Percentiles rank a stretch among this genome's conserved stretches.
phyloP scores from a whole-genome alignment of 179 eudicot genomes.

The Beta macrorhiza region DNA sequence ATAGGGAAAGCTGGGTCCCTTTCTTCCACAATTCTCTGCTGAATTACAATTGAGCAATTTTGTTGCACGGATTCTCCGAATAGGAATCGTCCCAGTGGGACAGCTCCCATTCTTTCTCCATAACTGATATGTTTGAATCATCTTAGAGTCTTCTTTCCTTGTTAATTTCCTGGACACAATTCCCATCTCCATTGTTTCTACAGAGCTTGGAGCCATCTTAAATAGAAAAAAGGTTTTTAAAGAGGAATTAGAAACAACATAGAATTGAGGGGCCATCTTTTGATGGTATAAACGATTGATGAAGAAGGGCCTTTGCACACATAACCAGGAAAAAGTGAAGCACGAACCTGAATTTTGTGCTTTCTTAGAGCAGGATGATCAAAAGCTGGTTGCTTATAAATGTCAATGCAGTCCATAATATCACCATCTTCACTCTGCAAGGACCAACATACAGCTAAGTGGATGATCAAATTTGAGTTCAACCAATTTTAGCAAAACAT shows the following conservation, averaged over 20 bases:
- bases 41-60: conserved; percentile 6
- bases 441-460: background rate
- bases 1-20: conserved; percentile 32
- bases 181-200: conserved; percentile 8
- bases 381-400: conserved; percentile 32
- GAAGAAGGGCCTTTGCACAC: background rate
- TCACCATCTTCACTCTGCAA: conserved; percentile 37
- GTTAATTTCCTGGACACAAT: conserved; percentile 7
- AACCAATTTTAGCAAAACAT: background rate
- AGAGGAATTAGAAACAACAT: background rate
- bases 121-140: conserved; percentile 27
- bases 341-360: conserved; percentile 30
- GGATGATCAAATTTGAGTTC: no score
- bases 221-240: background rate
- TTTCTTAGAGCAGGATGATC: conserved; percentile 30
- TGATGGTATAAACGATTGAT: background rate
- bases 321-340: background rate
- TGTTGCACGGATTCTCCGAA: conserved; percentile 18
- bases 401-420: conserved; percentile 31
- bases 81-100: conserved; percentile 33
- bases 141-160: conserved; percentile 4
- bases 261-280: background rate
- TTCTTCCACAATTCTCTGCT: conserved; percentile 17
- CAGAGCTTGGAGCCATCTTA: conserved; percentile 29
- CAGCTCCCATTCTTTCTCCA: conserved; percentile 36